Base-by-base conservation (phyloP, 331 rosid species). In the Malus hybrid region DNA sequence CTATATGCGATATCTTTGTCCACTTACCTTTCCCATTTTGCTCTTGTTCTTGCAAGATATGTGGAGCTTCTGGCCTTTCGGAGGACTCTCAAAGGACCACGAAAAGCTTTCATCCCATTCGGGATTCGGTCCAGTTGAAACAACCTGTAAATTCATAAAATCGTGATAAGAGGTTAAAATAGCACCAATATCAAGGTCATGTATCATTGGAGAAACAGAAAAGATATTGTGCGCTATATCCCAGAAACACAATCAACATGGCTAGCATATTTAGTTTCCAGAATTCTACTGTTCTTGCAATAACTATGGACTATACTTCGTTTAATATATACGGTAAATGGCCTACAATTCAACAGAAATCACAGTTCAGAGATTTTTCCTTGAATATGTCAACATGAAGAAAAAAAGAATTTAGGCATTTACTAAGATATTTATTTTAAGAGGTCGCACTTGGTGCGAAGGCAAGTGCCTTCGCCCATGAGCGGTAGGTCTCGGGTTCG, bases 61-160 rank as follows among this genome's bases (percentile, higher is more conserved):
- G 58, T 94, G 95, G 75, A 94, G 99, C 79, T 94, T 94, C 71
- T 94, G 97, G 83, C 99, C 97, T 88, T 93, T 93, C 11, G 98
- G 98, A 55, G 98, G 97, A 80, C 99, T 94, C 89, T 94, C 99
- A 80, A 94, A 94, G 79, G 97, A 79, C 99, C 99, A 94, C 39
- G 89, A 74, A 84, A 94, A 94, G 89, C 84, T 90, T 88, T 94
- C 99, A 26, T 92, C 97, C 97, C 97, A 91, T 75, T 94, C 96
- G 3, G 97, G 97, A 79, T 89, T 92, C 6, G 99, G 96, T 63
- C 99, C 97, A 29, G 97, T 94, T 52, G 99, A 87, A 63, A 94
- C 92, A 79, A 94, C 89, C 99, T 94, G 92, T 82, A 73, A 74
- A 79, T 78, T 57, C 53, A 73, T 24, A 65, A 66, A 68, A 5